A percentile compares a stretch with the other conserved stretches of the same genome.
Conservation (phyloP, 2,329 filamentous ascomycete species). For the Arthrocladium fulminans region DNA sequence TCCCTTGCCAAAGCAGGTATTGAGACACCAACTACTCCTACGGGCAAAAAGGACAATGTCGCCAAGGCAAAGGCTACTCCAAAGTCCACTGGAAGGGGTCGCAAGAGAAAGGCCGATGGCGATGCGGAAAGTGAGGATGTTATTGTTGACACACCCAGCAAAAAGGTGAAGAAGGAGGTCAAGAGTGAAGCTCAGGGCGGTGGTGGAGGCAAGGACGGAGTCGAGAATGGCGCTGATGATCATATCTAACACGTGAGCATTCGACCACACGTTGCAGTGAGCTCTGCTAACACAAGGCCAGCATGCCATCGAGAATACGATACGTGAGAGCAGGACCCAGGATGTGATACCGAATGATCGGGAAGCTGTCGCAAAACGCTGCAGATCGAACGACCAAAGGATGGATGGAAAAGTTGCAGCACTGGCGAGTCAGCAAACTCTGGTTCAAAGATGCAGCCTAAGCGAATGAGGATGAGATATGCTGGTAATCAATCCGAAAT, state of each 20-base stretch:
- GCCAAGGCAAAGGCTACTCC: neutral
- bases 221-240: neutral
- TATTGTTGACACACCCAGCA: neutral
- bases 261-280: too few relatives aligned
- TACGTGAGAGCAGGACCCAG: neutral
- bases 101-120: neutral
- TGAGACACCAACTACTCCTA: neutral
- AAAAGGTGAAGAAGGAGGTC: neutral
- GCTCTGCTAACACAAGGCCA: neutral
- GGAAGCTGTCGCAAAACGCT: too few relatives aligned
- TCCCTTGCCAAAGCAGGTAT: slow-evolving; percentile 9
- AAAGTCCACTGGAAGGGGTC: neutral
- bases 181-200: neutral
- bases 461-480: neutral
- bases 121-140: neutral
- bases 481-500: neutral
- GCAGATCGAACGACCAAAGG: too few relatives aligned
- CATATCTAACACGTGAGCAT: neutral
- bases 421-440: too few relatives aligned
- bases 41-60: neutral
- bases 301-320: neutral
- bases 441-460: too few relatives aligned
- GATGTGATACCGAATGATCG: too few relatives aligned
- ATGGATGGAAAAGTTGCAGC: too few relatives aligned
- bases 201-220: slow-evolving; percentile 18